These are phyloP conservation scores for Grosmannia clavigera DNA, from an alignment of 2,329 filamentous ascomycete genomes.

Conservation along the genomic window DNA sequence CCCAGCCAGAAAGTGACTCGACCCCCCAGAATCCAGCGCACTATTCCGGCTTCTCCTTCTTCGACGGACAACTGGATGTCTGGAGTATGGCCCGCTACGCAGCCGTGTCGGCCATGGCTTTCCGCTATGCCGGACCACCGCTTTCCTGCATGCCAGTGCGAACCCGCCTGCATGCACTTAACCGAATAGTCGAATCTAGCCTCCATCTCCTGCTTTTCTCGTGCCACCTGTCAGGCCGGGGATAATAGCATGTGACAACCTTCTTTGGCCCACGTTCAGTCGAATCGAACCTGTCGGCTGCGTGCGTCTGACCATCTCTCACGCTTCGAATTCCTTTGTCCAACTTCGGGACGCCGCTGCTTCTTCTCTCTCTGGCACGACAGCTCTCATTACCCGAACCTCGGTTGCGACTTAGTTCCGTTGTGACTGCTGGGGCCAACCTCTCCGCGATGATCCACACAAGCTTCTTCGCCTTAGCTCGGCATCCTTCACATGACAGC, in stretches of 20 bases:
- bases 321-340: background rate
- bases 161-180: background rate
- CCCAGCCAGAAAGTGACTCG: background rate
- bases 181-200: background rate
- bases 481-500: slow-evolving; percentile 1
- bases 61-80: background rate
- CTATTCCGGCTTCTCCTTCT: background rate
- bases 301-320: background rate
- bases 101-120: background rate
- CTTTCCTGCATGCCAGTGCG: background rate
- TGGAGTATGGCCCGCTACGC: background rate
- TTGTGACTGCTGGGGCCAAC: background rate
- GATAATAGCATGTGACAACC: background rate
- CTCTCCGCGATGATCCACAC: background rate
- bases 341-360: background rate
- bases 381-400: background rate
- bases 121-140: background rate
- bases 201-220: background rate
- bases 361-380: background rate
- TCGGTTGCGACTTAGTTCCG: background rate
- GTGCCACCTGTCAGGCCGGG: background rate
- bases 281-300: no score
- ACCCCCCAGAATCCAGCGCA: background rate
- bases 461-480: background rate
- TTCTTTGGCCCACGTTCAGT: no score